Base-by-base conservation (phyloP, 108 stramenopile genomes). In the Cyclotella atomus region DNA sequence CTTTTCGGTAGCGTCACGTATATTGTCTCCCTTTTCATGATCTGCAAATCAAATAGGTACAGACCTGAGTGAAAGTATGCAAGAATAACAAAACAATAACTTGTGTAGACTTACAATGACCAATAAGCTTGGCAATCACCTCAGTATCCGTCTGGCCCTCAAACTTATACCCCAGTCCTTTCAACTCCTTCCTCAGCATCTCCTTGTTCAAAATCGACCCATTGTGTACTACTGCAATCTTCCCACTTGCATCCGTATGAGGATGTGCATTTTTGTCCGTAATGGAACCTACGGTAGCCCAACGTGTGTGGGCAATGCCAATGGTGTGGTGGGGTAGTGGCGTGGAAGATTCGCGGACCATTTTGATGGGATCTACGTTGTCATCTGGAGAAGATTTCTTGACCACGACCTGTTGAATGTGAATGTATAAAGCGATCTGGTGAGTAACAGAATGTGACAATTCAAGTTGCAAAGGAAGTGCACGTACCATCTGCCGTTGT, bases 261-360 rank as follows among this genome's bases (percentile, higher is more conserved):
- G 95, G 93, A 83, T 96, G 95, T 2, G 93, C 92, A 60, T 96
- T 96, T 50, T 76, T 64, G 73, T 93, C 94, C 24, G 89, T 96
- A 55, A 92, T 93, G 45, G 88, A 87, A 33, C 95, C 95, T 59
- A 87, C 84, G 8, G 95, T 96, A n/a, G 95, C 93, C 92, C 93
- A 96, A 15, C 95, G 91, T 1, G 95, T 96, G 80, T 96, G 95
- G 8, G 88, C 95, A 45, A 96, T 95, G 44, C 93, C 95, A 20
- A 91, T 78, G 47, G 38, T 35, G 54, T 91, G 88, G 25, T 80
- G 75, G 41, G 38, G n/a, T 10, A 63, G 45, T 43, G 81, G 75
- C n/a, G 19, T 30, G 25, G 67, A 73, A 10, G 76, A 23, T 19
- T 68, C 67, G 45, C 86, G 82, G 44, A 92, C 85, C 72, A 91